phyloP scores from a whole-genome alignment of 169 alveolate genomes.

The Perkinsus chesapeaki region DNA sequence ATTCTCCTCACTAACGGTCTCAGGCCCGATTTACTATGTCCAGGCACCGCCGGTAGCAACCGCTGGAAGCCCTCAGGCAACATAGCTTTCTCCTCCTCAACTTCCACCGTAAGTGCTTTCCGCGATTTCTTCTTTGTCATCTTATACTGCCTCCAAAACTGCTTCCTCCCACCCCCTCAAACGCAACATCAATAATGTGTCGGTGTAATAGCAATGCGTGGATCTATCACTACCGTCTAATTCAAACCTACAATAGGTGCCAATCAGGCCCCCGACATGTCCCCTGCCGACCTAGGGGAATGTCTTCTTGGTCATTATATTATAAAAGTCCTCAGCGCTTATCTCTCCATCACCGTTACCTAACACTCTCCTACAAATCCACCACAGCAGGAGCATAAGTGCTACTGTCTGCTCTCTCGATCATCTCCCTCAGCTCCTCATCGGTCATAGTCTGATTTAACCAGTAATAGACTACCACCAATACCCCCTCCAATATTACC shows the following conservation, averaged over 20 bases:
- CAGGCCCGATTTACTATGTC: not conserved
- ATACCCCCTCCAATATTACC: not conserved
- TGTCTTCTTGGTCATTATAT: slow-evolving; percentile 95
- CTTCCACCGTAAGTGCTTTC: not conserved
- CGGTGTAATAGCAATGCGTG: too few species aligned
- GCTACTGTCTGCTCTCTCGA: slow-evolving; percentile 91
- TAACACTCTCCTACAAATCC: not conserved
- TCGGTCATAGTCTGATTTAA: slow-evolving; percentile 73
- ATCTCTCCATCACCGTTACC: slow-evolving; percentile 94
- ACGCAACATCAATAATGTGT: not conserved
- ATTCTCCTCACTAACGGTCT: not conserved
- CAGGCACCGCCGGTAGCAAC: not conserved
- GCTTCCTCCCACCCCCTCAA: not conserved
- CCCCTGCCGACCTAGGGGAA: slow-evolving; percentile 62
- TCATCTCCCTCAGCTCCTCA: slow-evolving; percentile 96
- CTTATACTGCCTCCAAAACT: not conserved
- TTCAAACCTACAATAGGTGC: too few species aligned
- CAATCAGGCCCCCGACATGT: slow-evolving; percentile 21
- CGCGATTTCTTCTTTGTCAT: not conserved
- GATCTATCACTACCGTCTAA: too few species aligned
- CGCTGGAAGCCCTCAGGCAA: not conserved
- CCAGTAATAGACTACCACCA: not conserved
- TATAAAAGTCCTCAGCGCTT: slow-evolving; percentile 94
- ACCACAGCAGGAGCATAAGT: not conserved
- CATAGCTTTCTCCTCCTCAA: not conserved